Evolutionary conservation across 768 basidiomycete genomes (phyloP), one percentile per base, ranked within the genome.

Genomic region (Lentinula guzmanii): DNA sequence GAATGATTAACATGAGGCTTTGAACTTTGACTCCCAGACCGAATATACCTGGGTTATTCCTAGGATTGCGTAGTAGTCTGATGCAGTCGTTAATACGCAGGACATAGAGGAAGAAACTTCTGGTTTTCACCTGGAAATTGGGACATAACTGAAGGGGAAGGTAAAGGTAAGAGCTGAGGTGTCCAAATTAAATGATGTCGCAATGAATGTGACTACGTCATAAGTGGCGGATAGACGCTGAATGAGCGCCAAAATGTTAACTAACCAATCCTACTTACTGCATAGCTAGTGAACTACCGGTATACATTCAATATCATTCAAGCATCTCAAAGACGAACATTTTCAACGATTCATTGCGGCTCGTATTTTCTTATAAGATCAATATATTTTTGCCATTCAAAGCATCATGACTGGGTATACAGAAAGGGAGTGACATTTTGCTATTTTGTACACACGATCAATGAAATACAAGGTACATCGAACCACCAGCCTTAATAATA

Each of bases 1-100:
- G 65, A 15, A 91, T 66, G 62, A n/a, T 48, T 50, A 9, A 59
- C 37, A 39, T 8, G 13, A 39, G 7, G 37, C 13, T 39, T 13
- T 39, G 37, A 13, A 39, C 13, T 13, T 39, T 11, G 10, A 48
- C 1, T 8, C 28, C 0, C 18, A n/a, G 42, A 43, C 42, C 5
- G n/a, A 15, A 31, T 15, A 34, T 53, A 34, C 52, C 31, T 53
- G 52, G 52, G 46, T 48, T 48, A 48, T 24, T 4, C 46, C 46
- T 48, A 48, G 13, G 41, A 56, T 56, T 41, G 55, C 55, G 41
- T 56, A 56, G 55, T 56, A 56, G 11, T 56, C 55, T 56, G 13
- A 33, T 1, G 24, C 1, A 35, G 0, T 11, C 11, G 31, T 24
- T 42, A 11, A 39, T 16, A 41, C 4, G 21, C 41, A 43, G 41